Evolutionary conservation across 768 basidiomycete species (phyloP), one percentile per base, ranked within the genome.

Genomic region (Lentinula detonsa): DNA sequence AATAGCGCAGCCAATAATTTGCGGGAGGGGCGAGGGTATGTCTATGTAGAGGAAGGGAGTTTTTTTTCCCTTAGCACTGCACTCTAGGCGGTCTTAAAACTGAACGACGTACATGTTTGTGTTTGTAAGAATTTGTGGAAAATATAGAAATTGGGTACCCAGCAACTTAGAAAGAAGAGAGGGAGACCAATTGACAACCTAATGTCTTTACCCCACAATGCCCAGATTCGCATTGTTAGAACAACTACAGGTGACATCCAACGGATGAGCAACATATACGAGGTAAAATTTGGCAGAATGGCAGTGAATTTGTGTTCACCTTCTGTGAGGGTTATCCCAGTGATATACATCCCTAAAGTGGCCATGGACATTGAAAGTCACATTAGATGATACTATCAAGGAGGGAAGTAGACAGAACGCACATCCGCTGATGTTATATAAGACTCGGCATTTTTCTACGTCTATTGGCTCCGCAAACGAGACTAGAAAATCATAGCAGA

Each of bases 171-270:
- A 40, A 61, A 65, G 18, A 64, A 60, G 3, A 62, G 2, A 10
- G 63, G 37, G 16, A 65, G 39, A 34, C 18, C 50, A 28, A 63
- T 54, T 6, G 49, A 50, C 5, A 64, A 31, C 39, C 52, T 53
- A 7, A 9, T 40, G 49, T 62, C 60, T 37, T 52, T 50, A 10
- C 57, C 37, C 63, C 65, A 65, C n/a, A 66, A 39, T 16, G 56
- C 57, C 66, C 63, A 64, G 18, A 48, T 64, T 21, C 63, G 52
- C 46, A 66, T 56, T 28, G 60, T 57, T 2, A 67, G 56, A 56
- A 67, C 50, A 39, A 64, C 66, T 67, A 34, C 4, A 37, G 2
- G 40, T 62, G 13, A 61, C 21, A 51, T 3, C 6, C 18, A 31
- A 16, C 6, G 34, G 9, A 21, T 55, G 53, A 55, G 34, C 16